These are phyloP conservation scores for Clavispora santaluciae DNA, from an alignment of 805 yeast species.

Conservation along the genomic window DNA sequence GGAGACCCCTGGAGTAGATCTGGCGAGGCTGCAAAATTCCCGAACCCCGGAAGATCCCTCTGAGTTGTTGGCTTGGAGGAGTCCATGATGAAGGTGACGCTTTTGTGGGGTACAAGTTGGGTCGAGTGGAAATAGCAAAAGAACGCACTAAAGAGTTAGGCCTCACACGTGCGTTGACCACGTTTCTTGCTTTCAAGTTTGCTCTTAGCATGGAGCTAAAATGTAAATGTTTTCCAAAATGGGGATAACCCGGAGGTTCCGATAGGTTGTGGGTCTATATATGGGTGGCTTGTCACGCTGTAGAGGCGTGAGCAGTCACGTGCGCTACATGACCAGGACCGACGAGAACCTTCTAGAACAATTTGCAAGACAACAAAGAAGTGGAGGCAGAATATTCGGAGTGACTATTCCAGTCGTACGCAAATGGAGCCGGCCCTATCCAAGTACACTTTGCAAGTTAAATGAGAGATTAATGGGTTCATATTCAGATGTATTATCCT, in stretches of 20 bases:
- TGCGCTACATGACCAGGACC: not conserved
- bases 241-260: not conserved
- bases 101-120: not conserved
- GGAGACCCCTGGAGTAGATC: conserved; percentile 17
- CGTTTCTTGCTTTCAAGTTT: not conserved
- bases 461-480: too few relatives aligned
- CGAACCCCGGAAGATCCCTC: not conserved
- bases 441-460: too few relatives aligned
- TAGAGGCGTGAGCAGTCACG: not conserved
- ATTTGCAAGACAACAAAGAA: not conserved
- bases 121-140: not conserved
- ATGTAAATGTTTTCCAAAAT: not conserved
- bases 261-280: not conserved
- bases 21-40: not conserved
- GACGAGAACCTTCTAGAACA: not conserved
- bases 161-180: not conserved
- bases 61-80: not conserved
- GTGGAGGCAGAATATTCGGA: too few relatives aligned
- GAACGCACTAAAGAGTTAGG: not conserved
- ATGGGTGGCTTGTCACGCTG: not conserved
- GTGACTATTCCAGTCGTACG: too few relatives aligned
- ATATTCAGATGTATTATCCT: too few relatives aligned
- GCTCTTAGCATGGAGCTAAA: not conserved
- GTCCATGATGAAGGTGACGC: not conserved
- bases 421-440: too few relatives aligned